Evolutionary conservation across 257 asterid species (phyloP).

Genomic region (Craterostigma plantagineum): DNA sequence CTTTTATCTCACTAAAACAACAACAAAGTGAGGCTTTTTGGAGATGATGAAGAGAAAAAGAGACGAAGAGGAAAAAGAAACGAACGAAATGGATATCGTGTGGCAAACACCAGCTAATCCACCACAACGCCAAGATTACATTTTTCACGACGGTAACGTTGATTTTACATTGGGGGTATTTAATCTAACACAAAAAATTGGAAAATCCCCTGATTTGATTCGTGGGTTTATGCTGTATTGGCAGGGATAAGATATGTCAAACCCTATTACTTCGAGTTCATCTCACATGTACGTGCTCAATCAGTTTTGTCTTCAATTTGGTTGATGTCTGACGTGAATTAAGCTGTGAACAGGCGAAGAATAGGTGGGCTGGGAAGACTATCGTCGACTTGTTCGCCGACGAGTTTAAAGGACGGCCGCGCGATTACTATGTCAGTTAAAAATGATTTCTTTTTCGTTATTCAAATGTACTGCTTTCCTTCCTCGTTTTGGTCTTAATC

Average conservation of each 20-base stretch:
- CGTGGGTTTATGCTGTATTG: conserved; percentile 6
- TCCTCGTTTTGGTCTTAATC: conserved; percentile 3
- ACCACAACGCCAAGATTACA: conserved; percentile 75
- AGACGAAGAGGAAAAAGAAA: conserved; percentile 16
- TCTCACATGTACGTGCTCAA: conserved; percentile 45
- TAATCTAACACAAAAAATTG: not conserved
- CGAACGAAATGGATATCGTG: conserved; percentile 40
- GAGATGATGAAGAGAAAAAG: conserved; percentile 20
- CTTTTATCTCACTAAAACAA: too few relatives aligned
- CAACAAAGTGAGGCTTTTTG: not conserved
- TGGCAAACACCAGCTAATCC: conserved; percentile 94
- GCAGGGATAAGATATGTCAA: conserved; percentile 80
- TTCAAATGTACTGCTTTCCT: not conserved
- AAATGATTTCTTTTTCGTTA: not conserved
- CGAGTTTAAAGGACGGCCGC: conserved; percentile 74
- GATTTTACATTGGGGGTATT: not conserved
- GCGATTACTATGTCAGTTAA: conserved; percentile 65
- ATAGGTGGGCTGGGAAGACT: conserved; percentile 81
- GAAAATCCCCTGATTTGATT: conserved; percentile 1
- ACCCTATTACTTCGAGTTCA: conserved; percentile 92
- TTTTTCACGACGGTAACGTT: conserved; percentile 38
- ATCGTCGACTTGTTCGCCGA: conserved; percentile 82
- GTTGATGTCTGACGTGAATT: conserved; percentile 4
- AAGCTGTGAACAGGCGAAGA: conserved; percentile 42
- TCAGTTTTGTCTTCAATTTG: not conserved